Evolutionary conservation across 371 early-diverging fungal species (phyloP).

Genomic region (Thermomucor indicae-seudaticae): DNA sequence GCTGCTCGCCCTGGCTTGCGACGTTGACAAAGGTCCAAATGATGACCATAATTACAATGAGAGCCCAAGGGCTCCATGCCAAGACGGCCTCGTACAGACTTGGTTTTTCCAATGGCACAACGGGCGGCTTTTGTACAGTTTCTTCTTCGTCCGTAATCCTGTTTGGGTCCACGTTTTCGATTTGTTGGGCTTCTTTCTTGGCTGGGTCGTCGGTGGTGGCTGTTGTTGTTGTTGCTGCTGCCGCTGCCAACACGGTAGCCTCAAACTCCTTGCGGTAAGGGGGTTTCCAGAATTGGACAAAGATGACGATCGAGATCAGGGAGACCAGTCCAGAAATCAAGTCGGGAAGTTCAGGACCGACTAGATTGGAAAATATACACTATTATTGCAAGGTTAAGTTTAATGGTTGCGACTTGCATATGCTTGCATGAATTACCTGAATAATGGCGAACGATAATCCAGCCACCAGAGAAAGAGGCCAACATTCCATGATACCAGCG

Average conservation of each 20-base stretch:
- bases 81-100: slow-evolving; percentile 25
- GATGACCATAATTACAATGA: slow-evolving; percentile 42
- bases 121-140: not conserved
- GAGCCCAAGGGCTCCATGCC: slow-evolving; percentile 47
- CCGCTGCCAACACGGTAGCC: slow-evolving; percentile 7
- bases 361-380: slow-evolving; percentile 43
- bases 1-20: slow-evolving; percentile 19
- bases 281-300: slow-evolving; percentile 51
- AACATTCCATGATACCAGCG: slow-evolving; percentile 41
- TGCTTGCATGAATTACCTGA: too few species aligned
- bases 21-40: slow-evolving; percentile 45
- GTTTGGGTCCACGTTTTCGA: not conserved
- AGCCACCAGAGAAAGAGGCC: slow-evolving; percentile 39
- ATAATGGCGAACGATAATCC: slow-evolving; percentile 45
- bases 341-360: slow-evolving; percentile 47
- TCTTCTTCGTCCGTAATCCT: too few species aligned
- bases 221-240: not conserved
- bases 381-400: too few species aligned
- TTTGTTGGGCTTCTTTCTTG: not conserved
- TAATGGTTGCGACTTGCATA: too few species aligned
- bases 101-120: slow-evolving; percentile 19
- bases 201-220: not conserved
- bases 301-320: slow-evolving; percentile 23
- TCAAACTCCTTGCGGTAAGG: slow-evolving; percentile 35
- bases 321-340: slow-evolving; percentile 43